A percentile compares a stretch with the other conserved stretches of the same genome.
phyloP scores from a whole-genome alignment of 2,329 filamentous ascomycete genomes.

The Tolypocladium cylindrosporum region DNA sequence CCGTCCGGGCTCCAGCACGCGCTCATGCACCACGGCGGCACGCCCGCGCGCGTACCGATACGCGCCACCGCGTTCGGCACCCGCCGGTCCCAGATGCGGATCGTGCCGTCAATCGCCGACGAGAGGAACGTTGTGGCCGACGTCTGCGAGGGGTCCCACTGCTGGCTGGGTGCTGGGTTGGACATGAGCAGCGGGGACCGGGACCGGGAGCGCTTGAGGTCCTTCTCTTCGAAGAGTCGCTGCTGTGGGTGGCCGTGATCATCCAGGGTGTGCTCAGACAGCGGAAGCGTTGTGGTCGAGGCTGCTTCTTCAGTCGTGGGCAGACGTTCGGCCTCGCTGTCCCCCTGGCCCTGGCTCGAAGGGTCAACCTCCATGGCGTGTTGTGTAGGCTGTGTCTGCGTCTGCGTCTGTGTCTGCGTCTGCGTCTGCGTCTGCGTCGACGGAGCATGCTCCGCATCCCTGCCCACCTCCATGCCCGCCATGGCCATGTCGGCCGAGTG shows the following conservation, averaged over 20 bases:
- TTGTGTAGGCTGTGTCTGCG: background rate
- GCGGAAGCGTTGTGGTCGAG: background rate
- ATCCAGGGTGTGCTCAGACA: background rate
- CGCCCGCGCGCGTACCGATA: constrained; percentile 62
- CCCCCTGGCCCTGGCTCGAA: background rate
- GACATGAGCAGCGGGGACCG: constrained; percentile 13
- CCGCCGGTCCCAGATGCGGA: constrained; percentile 90
- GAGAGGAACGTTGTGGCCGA: constrained; percentile 79
- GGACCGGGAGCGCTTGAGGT: constrained; percentile 12
- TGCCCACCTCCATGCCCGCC: constrained; percentile 18
- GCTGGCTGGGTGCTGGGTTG: constrained; percentile 13
- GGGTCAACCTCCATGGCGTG: constrained; percentile 8
- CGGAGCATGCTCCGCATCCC: constrained; percentile 8
- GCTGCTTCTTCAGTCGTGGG: background rate
- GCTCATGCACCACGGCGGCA: constrained; percentile 95
- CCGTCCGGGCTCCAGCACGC: constrained; percentile 94
- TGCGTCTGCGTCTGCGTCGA: background rate
- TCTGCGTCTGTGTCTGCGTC: background rate
- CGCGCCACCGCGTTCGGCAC: constrained; percentile 67
- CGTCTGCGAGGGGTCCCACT: constrained; percentile 45
- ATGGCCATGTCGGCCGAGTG: constrained; percentile 34
- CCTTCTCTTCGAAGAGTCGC: constrained; percentile 3
- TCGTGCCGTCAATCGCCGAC: constrained; percentile 74
- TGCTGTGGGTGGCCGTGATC: background rate
- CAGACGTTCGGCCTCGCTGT: background rate